Evolutionary conservation across 768 basidiomycete species (phyloP), one percentile per base, ranked within the genome.

Genomic region (Asterophora lycoperdoides): DNA sequence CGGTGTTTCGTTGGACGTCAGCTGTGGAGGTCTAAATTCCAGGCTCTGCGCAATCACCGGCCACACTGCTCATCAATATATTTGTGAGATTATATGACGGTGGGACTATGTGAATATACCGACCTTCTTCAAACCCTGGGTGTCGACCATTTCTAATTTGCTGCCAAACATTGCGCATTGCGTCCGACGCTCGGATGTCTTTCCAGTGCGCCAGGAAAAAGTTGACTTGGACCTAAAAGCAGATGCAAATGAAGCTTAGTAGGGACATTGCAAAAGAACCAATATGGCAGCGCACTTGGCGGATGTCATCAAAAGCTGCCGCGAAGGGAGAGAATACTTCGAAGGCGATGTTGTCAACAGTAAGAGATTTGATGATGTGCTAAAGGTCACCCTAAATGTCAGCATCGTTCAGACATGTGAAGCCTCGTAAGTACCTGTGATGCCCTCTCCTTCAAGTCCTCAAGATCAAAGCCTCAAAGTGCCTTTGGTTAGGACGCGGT

Each of bases 271-370:
- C 30, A 18, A 41, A 48, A 18, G n/a, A 20, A 15, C 47, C 30
- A 41, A 40, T 8, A 26, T 17, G 44, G 46, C 15, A 14, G 55
- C 60, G 41, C 41, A 81, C 86, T 76, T 86, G 88, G 44, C 90
- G 74, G 20, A 94, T 81, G 37, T 88, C 84, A 44, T 86, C 83
- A 56, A 89, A 93, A 0, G 83, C 80, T 5, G 86, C 85, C 5
- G 88, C 83, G 68, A 94, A 93, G 0, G 84, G 80, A 9, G 86
- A 89, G 60, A 94, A 94, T 32, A 87, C 83, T 62, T 94, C 91
- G 56, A 86, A 83, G 1, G 87, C 84, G 44, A 93, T 85, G 63
- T 92, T 93, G 11, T 86, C 79, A 10, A 86, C 79, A 0, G 81
- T 83, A 38, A 94, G 75, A 0, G 82, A 83, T 52, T 80, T 84